Base-by-base conservation (phyloP, 768 basidiomycete genomes). In the Hypsizygus marmoreus region DNA sequence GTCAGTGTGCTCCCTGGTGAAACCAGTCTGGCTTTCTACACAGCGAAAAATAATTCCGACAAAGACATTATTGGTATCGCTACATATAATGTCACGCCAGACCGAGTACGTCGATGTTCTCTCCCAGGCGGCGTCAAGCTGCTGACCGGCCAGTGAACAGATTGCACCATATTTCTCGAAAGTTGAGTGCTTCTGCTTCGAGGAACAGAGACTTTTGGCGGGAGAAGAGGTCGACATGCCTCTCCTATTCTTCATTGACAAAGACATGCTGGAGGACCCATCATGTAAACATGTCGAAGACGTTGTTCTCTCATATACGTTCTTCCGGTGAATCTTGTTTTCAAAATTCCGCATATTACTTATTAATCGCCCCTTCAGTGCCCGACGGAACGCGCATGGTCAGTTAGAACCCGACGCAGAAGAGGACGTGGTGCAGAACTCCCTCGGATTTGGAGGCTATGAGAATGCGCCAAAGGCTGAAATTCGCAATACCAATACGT, bases 111-210 rank as follows among this genome's bases (percentile, higher is more conserved):
- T 39, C 26, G n/a, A 14, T 22, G 8, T 28, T 44, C 28, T 22
- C 22, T 35, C 19, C 19, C 6, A 5, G 19, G 23, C 26, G 7
- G 19, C n/a, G 3, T 2, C 4, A 6, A 25, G 29, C 26, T 47
- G 23, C 16, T 30, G 37, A 30, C 25, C 6, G 24, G 4, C 32
- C 37, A 40, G 8, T 8, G 13, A 33, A 14, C 59, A 97, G 95
- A 80, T 98, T 55, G 97, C 97, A 7, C 94, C 95, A 0, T 98
- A 98, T 67, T 99, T 99, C 62, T 93, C 95, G 40, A 99, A 99
- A 71, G 93, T 99, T 10, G 97, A 99, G 66, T 99, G 97, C 56
- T 99, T 99, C 74, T 99, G 97, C 68, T 99, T 99, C 56, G 97
- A 99, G 65, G 97, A 99, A 63, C 97, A 99, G 67, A 89, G 86